A percentile compares a stretch with the other conserved stretches of the same genome.
These are phyloP conservation scores for Penicillium sp. DNA, from an alignment of 2,329 filamentous ascomycete species.

Conservation along the genomic window DNA sequence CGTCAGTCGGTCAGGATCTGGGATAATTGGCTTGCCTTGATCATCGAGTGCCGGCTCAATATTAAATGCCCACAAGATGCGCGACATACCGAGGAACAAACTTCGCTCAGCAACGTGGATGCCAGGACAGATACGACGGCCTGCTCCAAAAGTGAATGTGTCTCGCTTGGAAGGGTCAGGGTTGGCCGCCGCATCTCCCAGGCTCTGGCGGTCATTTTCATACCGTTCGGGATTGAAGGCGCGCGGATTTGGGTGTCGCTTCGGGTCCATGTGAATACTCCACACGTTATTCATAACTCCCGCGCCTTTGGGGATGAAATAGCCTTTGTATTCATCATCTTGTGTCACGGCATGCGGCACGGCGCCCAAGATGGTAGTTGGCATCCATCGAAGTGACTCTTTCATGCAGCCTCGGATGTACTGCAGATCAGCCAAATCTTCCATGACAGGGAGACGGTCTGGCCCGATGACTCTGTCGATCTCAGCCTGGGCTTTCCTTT, in stretches of 20 bases:
- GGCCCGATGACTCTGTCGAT: constrained; percentile 43
- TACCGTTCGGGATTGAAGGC: constrained; percentile 50
- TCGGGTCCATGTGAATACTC: constrained; percentile 52
- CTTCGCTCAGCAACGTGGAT: constrained; percentile 60
- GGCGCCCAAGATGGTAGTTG: constrained; percentile 51
- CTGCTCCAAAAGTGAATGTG: constrained; percentile 62
- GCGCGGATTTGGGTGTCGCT: constrained; percentile 49
- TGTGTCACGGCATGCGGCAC: constrained; percentile 57
- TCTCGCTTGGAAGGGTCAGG: constrained; percentile 55
- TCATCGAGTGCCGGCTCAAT: constrained; percentile 40
- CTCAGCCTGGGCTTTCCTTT: constrained; percentile 49
- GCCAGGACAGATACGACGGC: constrained; percentile 64
- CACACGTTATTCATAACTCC: constrained; percentile 54
- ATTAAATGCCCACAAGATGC: constrained; percentile 58
- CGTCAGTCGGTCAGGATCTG: constrained; percentile 49
- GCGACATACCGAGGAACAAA: constrained; percentile 56
- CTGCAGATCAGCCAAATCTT: constrained; percentile 40
- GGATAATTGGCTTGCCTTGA: constrained; percentile 43
- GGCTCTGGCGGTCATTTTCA: constrained; percentile 37
- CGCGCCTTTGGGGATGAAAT: constrained; percentile 57
- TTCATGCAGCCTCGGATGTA: constrained; percentile 45
- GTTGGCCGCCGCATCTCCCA: constrained; percentile 43
- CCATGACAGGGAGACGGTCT: constrained; percentile 40
- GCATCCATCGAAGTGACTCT: constrained; percentile 48
- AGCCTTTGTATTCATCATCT: constrained; percentile 58